A percentile compares a stretch with the other conserved stretches of the same genome.
Conservation (phyloP, 108 stramenopile species). For the Cyclotella choctawhatcheeana region DNA sequence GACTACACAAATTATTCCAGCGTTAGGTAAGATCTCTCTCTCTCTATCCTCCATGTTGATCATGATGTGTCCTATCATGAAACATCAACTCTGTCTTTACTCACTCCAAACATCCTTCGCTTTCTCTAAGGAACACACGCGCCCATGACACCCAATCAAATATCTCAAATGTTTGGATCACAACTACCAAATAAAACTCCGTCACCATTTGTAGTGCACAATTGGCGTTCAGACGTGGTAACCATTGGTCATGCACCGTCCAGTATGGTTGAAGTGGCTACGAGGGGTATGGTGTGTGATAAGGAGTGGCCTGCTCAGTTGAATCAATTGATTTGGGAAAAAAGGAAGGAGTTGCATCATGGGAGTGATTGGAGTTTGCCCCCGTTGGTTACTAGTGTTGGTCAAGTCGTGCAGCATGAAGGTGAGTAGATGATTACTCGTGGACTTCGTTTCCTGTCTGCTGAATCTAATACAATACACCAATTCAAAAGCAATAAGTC, state of each 20-base stretch:
- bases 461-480: constrained; percentile 70
- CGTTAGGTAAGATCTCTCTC: too few species aligned
- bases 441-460: not conserved
- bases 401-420: constrained; percentile 62
- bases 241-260: constrained; percentile 90
- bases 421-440: not conserved
- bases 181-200: constrained; percentile 48
- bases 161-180: constrained; percentile 83
- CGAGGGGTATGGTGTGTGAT: constrained; percentile 63
- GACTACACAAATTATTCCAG: constrained; percentile 84
- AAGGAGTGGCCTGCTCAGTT: constrained; percentile 95
- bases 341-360: constrained; percentile 43
- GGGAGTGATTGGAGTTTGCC: constrained; percentile 30
- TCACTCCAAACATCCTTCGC: too few species aligned
- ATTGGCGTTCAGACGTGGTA: constrained; percentile 95
- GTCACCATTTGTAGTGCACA: constrained; percentile 86
- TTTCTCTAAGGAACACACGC: constrained; percentile 96
- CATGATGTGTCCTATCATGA: too few species aligned
- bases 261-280: constrained; percentile 78
- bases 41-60: too few species aligned
- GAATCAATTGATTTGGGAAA: constrained; percentile 92
- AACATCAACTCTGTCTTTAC: too few species aligned
- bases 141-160: constrained; percentile 88
- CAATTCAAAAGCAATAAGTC: constrained; percentile 39
- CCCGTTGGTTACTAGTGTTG: constrained; percentile 86